These are phyloP conservation scores for Yamadazyma diddensiae DNA, from an alignment of 1,139 yeast genomes.

Conservation along the genomic window DNA sequence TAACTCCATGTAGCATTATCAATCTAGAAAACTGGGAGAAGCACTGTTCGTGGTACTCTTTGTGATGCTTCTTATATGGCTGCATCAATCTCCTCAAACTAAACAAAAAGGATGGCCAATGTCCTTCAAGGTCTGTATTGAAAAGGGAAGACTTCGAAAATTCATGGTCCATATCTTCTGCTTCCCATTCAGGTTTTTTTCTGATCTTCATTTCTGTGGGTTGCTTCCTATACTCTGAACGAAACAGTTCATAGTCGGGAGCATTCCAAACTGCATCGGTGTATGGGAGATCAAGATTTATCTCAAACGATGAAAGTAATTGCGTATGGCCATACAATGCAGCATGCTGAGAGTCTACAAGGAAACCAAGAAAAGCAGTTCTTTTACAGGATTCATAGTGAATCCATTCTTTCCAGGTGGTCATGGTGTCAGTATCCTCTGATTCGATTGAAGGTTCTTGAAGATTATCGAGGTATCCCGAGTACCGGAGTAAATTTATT, in stretches of 20 bases:
- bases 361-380: constrained; percentile 25
- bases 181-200: constrained; percentile 7
- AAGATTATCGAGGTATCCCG: constrained; percentile 22
- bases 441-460: constrained; percentile 13
- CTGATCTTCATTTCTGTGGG: constrained; percentile 15
- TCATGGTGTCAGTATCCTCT: no score
- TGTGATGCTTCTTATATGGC: constrained; percentile 28
- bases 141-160: constrained; percentile 3
- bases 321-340: constrained; percentile 21
- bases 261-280: constrained; percentile 42
- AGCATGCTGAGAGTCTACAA: constrained; percentile 29
- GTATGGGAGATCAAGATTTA: constrained; percentile 38
- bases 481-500: constrained; percentile 22
- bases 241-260: constrained; percentile 19
- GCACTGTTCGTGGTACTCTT: constrained; percentile 32
- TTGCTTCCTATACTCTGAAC: constrained; percentile 10
- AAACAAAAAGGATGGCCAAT: constrained; percentile 41
- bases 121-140: constrained; percentile 17
- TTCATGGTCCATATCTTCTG: not conserved
- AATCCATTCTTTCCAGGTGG: constrained; percentile 31
- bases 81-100: constrained; percentile 32
- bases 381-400: constrained; percentile 26
- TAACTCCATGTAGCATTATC: constrained; percentile 36
- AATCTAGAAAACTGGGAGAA: constrained; percentile 38
- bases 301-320: constrained; percentile 29